Percentiles rank a stretch among this genome's conserved stretches.
phyloP scores from a whole-genome alignment of 352 stramenopile genomes.

The Phytopythium aichiense region DNA sequence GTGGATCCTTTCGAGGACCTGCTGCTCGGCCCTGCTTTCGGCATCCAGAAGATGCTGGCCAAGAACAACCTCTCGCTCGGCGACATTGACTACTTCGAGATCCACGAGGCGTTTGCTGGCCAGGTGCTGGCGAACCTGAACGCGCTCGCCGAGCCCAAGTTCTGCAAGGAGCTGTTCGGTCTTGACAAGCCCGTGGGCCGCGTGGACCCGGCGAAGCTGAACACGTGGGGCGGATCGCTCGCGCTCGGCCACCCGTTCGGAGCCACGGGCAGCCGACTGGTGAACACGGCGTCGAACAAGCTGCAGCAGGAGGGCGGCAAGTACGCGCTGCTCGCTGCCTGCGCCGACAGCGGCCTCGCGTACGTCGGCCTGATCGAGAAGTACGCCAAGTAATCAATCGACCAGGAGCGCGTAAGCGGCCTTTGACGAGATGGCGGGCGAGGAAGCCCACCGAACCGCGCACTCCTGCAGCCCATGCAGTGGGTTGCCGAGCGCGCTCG shows the following conservation, averaged over 20 bases:
- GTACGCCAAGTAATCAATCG: constrained; percentile 47
- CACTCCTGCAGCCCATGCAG: not conserved
- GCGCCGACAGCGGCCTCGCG: constrained; percentile 96
- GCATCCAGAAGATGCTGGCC: constrained; percentile 79
- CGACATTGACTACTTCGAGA: constrained; percentile 98
- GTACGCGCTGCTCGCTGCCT: constrained; percentile 96
- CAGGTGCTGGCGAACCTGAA: constrained; percentile 98
- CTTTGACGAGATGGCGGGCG: not conserved
- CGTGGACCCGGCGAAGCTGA: constrained; percentile 94
- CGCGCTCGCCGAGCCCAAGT: constrained; percentile 92
- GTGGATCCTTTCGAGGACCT: constrained; percentile 96
- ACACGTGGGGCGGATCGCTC: constrained; percentile 96
- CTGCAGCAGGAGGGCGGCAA: constrained; percentile 94
- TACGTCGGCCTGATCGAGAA: constrained; percentile 95
- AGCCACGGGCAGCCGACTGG: constrained; percentile 93
- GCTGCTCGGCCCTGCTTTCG: constrained; percentile 95
- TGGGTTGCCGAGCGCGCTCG: not conserved
- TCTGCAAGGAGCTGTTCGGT: constrained; percentile 94
- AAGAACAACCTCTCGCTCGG: constrained; percentile 86
- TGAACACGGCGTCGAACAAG: constrained; percentile 97
- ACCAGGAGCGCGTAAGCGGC: not conserved
- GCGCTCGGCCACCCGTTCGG: constrained; percentile 97
- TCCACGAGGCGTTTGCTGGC: constrained; percentile 98
- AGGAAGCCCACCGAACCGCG: not conserved
- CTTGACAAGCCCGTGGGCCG: constrained; percentile 88